Conservation (phyloP, 2,329 filamentous ascomycete species). For the Cadophora gregata region DNA sequence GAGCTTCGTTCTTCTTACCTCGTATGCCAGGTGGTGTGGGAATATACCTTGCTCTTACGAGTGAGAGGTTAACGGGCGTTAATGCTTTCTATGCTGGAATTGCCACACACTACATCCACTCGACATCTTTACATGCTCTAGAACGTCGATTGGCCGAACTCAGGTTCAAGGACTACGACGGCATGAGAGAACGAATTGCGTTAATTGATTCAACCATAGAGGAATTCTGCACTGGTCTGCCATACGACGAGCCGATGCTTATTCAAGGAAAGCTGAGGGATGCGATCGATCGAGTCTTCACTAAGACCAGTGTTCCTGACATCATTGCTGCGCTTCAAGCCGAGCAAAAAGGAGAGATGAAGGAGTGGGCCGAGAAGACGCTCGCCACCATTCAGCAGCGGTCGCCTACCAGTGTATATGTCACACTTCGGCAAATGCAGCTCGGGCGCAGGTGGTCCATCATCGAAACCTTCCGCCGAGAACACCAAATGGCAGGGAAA, state of each 20-base stretch:
- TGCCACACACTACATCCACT: constrained; percentile 96
- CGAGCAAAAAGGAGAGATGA: constrained; percentile 50
- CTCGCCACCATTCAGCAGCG: constrained; percentile 75
- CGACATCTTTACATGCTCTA: constrained; percentile 79
- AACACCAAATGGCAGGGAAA: constrained; percentile 80
- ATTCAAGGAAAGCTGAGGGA: constrained; percentile 73
- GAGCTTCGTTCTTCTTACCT: constrained; percentile 93
- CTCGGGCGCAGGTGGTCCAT: constrained; percentile 80
- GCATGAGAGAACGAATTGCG: constrained; percentile 64
- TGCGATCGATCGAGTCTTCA: constrained; percentile 86
- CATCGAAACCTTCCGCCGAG: constrained; percentile 80
- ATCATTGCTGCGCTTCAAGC: constrained; percentile 65
- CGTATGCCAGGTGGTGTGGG: constrained; percentile 85
- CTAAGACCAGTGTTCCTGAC: constrained; percentile 67
- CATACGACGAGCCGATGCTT: constrained; percentile 71
- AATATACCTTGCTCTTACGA: constrained; percentile 92
- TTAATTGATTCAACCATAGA: constrained; percentile 88
- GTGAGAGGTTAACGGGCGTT: constrained; percentile 79
- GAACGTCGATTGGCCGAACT: constrained; percentile 89
- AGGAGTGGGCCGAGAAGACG: constrained; percentile 80
- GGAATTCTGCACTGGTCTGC: constrained; percentile 87
- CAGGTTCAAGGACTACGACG: constrained; percentile 80
- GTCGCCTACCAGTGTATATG: constrained; percentile 86
- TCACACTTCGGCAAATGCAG: constrained; percentile 83
- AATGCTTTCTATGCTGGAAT: constrained; percentile 91